Evolutionary conservation across 2,329 filamentous ascomycete genomes (phyloP), one percentile per base, ranked within the genome.

Genomic region (Leptographium wingfieldii): DNA sequence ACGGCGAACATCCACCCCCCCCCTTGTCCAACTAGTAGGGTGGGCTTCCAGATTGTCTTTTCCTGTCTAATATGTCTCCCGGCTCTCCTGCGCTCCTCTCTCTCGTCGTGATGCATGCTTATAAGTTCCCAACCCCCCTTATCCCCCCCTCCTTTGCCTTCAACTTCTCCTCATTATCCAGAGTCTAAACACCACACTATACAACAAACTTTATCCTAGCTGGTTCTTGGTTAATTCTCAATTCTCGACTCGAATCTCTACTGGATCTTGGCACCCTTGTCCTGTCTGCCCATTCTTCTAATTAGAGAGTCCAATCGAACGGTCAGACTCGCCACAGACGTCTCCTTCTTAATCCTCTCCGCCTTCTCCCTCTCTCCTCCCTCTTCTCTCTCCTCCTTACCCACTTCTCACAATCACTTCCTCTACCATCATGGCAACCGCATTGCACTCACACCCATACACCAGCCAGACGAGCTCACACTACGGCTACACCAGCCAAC

Each of bases 371-470:
- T 40, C 27, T 49, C 48, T 43, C 49, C 10, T 35, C 38, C 25
- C 33, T 35, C 33, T 11, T 35, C 38, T 54, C 38, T 33, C 16
- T 51, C 22, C 48, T 27, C 22, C 22, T 12, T 11, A 3, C 48
- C 9, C 46, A 25, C 35, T 29, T 38, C 52, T 48, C 49, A 22
- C 53, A 16, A 19, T 19, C 38, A 16, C 29, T 9, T 22, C 25
- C 51, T 46, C 22, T 19, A 11, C 22, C 14, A 16, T 29, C 57
- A 54, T 58, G 56, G 73, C 77, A 62, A 71, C 73, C 60, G 69
- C 75, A 60, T 70, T 78, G 66, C 67, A 74, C 64, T 65, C 71
- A 59, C 72, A 73, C 63, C 71, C 73, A 62, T 79, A 81, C 66
- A 67, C 73, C 60, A 73, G 73, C 63, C 77, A 61, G 57, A 14